Evolutionary conservation across 2,329 filamentous ascomycete species (phyloP).

Genomic region (Hirsutella rhossiliensis): DNA sequence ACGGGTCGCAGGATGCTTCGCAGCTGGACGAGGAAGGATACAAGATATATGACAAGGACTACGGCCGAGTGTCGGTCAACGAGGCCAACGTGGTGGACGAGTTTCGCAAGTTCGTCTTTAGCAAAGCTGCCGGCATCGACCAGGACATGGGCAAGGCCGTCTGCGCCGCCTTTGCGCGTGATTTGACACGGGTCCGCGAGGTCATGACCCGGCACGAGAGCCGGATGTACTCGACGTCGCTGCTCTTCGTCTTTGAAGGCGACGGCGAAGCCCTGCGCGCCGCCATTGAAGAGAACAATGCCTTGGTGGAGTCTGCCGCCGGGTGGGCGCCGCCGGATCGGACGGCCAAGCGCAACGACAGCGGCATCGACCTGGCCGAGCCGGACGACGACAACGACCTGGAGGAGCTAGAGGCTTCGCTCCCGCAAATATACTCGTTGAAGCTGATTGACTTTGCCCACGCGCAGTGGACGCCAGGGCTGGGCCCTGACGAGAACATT

Average conservation of each 20-base stretch:
- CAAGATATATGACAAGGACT: conserved; percentile 51
- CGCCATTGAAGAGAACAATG: conserved; percentile 42
- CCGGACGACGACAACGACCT: conserved; percentile 38
- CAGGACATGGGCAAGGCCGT: conserved; percentile 43
- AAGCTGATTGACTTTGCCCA: conserved; percentile 98
- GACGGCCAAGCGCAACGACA: conserved; percentile 38
- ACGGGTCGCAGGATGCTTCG: conserved; percentile 37
- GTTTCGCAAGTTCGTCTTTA: conserved; percentile 47
- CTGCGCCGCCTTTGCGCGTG: conserved; percentile 38
- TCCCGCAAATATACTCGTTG: conserved; percentile 61
- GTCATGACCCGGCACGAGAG: conserved; percentile 44
- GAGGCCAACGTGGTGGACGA: conserved; percentile 41
- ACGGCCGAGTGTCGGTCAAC: conserved; percentile 40
- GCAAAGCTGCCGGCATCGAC: conserved; percentile 44
- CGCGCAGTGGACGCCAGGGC: conserved; percentile 67
- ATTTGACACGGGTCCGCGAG: conserved; percentile 39
- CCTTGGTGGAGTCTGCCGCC: conserved; percentile 38
- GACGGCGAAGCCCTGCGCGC: conserved; percentile 41
- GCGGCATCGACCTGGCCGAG: conserved; percentile 37
- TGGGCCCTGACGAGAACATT: conserved; percentile 77
- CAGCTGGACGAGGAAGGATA: conserved; percentile 44
- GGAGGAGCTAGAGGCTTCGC: conserved; percentile 25
- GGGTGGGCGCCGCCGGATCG: conserved; percentile 12
- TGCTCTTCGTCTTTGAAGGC: conserved; percentile 54
- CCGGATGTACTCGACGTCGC: conserved; percentile 51